Evolutionary conservation across 2,329 filamentous ascomycete species (phyloP), one percentile per base, ranked within the genome.

Genomic region (Thielaviopsis euricoi): DNA sequence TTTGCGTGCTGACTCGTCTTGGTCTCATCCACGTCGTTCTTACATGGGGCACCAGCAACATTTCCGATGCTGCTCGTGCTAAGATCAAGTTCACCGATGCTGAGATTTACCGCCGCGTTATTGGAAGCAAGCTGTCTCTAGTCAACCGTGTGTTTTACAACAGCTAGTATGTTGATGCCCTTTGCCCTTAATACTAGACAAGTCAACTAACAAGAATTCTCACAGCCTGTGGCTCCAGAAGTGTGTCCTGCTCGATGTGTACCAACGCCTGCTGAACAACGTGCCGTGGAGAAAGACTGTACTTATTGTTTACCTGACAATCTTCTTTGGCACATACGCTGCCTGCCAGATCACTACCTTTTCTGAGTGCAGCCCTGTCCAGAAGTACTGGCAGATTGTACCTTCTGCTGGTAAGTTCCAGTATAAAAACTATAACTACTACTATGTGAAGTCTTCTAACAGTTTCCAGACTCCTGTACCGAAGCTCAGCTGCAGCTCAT

Each of bases 321-420:
- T 66, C 12, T 65, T 70, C 26, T 63, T 66, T 33, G 58, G 58
- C 10, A 67, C 67, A 3, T 70, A 69, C 53, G 57, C 67, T 26
- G 62, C 64, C 10, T 66, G 68, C 49, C 65, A 70, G 49, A 64
- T 69, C 43, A 62, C 64, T 9, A 69, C 66, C 2, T 68, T 71
- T 59, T 63, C 63, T 59, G 69, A 71, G 62, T 71, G 69, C 60
- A 61, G 71, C 13, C 77, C 77, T 2, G 74, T 80, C 62, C 63
- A 68, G 53, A 73, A 78, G 56, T 80, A 81, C 65, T 81, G 77
- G 77, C 77, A 79, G 64, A 74, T 81, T 56, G 63, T 73, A 0
- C 78, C 68, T 52, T 63, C 65, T 57, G 68, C 69, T 55, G 69
- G 68, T 65, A 65, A n/a, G 63, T 58, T 19, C 23, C 15, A 43